A percentile compares a stretch with the other conserved stretches of the same genome.
These are phyloP conservation scores for Helenozyma baotianmanensis DNA, from an alignment of 805 yeast genomes.

Conservation along the genomic window DNA sequence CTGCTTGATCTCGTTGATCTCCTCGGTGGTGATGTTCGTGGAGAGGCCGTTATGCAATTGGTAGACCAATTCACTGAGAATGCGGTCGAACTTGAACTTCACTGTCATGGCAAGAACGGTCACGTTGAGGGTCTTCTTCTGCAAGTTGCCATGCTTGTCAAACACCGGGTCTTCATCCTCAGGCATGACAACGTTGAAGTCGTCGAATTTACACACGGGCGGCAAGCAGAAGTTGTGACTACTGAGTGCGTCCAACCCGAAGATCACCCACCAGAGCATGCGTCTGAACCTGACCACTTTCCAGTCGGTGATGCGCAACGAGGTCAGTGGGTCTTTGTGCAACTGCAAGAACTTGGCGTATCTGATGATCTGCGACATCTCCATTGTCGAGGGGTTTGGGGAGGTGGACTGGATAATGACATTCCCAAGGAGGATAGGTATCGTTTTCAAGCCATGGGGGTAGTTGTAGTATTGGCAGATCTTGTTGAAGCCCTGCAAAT, in stretches of 20 bases:
- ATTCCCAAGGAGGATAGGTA: conserved; percentile 42
- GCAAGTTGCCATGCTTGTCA: conserved; percentile 23
- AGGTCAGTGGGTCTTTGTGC: conserved; percentile 56
- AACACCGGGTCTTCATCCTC: conserved; percentile 39
- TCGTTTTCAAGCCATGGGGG: conserved; percentile 43
- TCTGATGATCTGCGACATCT: conserved; percentile 50
- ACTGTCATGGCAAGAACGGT: conserved; percentile 48
- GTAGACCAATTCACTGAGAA: conserved; percentile 50
- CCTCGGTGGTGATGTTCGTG: conserved; percentile 36
- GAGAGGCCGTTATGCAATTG: conserved; percentile 47
- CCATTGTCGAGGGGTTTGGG: conserved; percentile 54
- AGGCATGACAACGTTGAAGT: conserved; percentile 55
- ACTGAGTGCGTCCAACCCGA: conserved; percentile 53
- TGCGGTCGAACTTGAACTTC: conserved; percentile 47
- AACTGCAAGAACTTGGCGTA: conserved; percentile 53
- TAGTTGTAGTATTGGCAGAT: conserved; percentile 47
- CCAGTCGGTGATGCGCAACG: conserved; percentile 45
- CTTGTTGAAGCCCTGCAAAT: conserved; percentile 45
- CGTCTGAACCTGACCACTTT: conserved; percentile 49
- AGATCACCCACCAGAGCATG: conserved; percentile 65
- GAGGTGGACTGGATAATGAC: conserved; percentile 49
- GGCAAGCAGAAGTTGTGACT: conserved; percentile 52
- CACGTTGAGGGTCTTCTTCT: conserved; percentile 36
- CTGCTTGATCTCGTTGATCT: conserved; percentile 40
- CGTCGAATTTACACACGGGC: conserved; percentile 49